phyloP scores from a whole-genome alignment of 768 basidiomycete genomes.

The Hericium erinaceus region DNA sequence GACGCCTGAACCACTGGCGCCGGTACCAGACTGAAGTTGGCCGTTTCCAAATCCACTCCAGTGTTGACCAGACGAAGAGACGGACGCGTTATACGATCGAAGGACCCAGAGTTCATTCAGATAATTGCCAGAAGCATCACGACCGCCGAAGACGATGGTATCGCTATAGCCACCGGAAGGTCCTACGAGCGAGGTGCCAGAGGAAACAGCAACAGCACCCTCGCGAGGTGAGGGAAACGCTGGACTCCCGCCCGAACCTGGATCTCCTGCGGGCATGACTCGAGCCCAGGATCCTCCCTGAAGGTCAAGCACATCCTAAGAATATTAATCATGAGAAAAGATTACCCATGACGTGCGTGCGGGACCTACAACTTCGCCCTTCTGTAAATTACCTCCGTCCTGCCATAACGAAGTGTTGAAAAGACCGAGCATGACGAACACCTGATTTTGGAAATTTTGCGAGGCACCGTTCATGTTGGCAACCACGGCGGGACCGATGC shows the following conservation, averaged over 20 bases:
- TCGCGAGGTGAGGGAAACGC: constrained; percentile 59
- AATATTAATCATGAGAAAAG: neutral
- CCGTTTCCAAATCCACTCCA: constrained; percentile 67
- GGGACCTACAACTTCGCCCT: constrained; percentile 62
- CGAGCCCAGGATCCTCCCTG: constrained; percentile 61
- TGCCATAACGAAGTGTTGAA: constrained; percentile 59
- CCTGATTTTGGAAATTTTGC: constrained; percentile 50
- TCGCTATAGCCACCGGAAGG: constrained; percentile 41
- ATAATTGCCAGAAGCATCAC: constrained; percentile 54
- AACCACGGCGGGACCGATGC: constrained; percentile 48
- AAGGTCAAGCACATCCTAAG: constrained; percentile 52
- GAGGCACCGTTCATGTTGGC: constrained; percentile 52
- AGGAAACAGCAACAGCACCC: constrained; percentile 61
- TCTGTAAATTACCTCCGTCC: constrained; percentile 48
- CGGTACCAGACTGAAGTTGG: constrained; percentile 46
- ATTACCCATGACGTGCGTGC: neutral
- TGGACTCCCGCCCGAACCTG: constrained; percentile 35
- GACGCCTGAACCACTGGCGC: constrained; percentile 64
- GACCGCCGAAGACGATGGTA: constrained; percentile 72
- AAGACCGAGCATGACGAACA: constrained; percentile 60
- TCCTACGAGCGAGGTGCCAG: constrained; percentile 46
- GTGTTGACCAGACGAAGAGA: constrained; percentile 41
- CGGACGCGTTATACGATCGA: constrained; percentile 55
- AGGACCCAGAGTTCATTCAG: constrained; percentile 74
- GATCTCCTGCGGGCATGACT: constrained; percentile 69